Conservation (phyloP, 306 rosid genomes). For the Quercus wislizeni region DNA sequence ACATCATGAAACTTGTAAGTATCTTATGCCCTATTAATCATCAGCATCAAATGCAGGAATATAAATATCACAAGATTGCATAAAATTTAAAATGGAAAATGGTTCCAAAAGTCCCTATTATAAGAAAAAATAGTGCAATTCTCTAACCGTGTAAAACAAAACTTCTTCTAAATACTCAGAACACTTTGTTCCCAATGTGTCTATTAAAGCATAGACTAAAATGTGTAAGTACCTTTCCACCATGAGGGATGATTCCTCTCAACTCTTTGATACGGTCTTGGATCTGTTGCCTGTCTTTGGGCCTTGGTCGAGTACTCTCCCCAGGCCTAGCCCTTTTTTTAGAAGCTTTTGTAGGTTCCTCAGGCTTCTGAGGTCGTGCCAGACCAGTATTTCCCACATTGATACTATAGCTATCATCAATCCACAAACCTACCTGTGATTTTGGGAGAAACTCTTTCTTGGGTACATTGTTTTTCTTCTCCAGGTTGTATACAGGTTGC, state of each 20-base stretch:
- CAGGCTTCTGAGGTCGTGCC: conserved; percentile 37
- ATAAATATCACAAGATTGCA: neutral
- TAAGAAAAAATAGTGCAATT: neutral
- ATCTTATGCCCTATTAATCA: neutral
- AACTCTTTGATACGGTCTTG: conserved; percentile 88
- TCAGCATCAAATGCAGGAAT: neutral
- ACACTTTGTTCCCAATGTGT: neutral
- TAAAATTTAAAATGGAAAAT: neutral
- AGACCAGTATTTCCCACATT: conserved; percentile 32
- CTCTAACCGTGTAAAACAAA: neutral
- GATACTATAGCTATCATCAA: conserved; percentile 58
- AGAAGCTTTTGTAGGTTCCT: conserved; percentile 45
- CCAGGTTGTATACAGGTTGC: conserved; percentile 31
- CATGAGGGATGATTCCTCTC: conserved; percentile 77
- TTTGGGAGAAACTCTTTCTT: conserved; percentile 51
- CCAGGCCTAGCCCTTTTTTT: conserved; percentile 76
- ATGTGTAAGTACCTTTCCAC: conserved; percentile 61
- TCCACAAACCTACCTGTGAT: conserved; percentile 52
- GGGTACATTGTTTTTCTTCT: conserved; percentile 20
- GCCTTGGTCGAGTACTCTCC: conserved; percentile 79
- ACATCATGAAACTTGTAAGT: conserved; percentile 24
- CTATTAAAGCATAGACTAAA: conserved; percentile 12
- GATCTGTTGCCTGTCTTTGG: conserved; percentile 96
- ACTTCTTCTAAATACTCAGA: neutral
- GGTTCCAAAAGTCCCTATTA: neutral